A percentile compares a stretch with the other conserved stretches of the same genome.
These are phyloP conservation scores for Cytospora chrysosperma DNA, from an alignment of 2,329 filamentous ascomycete genomes.

Conservation along the genomic window DNA sequence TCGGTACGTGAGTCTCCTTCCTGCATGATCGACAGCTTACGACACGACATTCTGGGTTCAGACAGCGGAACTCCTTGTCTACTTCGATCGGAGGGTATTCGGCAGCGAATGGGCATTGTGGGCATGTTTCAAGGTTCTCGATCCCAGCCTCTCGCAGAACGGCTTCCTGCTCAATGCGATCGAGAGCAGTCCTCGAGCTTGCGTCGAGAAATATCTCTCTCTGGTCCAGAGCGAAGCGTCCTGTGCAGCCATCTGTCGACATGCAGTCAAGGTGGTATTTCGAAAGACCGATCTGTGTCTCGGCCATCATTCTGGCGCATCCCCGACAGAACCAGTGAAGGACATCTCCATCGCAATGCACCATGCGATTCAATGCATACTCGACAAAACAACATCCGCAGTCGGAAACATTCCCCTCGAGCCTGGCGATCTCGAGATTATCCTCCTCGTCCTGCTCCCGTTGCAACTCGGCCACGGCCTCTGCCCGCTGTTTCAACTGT, in stretches of 20 bases:
- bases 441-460: constrained; percentile 38
- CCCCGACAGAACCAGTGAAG: constrained; percentile 68
- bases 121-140: constrained; percentile 71
- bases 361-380: constrained; percentile 63
- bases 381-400: constrained; percentile 75
- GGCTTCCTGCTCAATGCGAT: constrained; percentile 69
- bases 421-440: constrained; percentile 44
- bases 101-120: constrained; percentile 79
- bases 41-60: constrained; percentile 61
- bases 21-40: constrained; percentile 69
- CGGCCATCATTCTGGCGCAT: constrained; percentile 65
- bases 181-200: constrained; percentile 60
- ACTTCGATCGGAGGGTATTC: constrained; percentile 66
- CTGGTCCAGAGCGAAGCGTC: constrained; percentile 57
- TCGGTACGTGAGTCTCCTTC: constrained; percentile 67
- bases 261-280: constrained; percentile 70
- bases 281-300: constrained; percentile 66
- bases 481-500: constrained; percentile 28
- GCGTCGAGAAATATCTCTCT: constrained; percentile 57
- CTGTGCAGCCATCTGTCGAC: constrained; percentile 64
- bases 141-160: constrained; percentile 68
- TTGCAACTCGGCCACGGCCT: constrained; percentile 27
- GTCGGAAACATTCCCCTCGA: constrained; percentile 57
- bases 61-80: constrained; percentile 73
- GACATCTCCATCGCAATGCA: constrained; percentile 60